Conservation (phyloP, 23 red algal genomes). For the Cyanidiococcus yangmingshanensis region DNA sequence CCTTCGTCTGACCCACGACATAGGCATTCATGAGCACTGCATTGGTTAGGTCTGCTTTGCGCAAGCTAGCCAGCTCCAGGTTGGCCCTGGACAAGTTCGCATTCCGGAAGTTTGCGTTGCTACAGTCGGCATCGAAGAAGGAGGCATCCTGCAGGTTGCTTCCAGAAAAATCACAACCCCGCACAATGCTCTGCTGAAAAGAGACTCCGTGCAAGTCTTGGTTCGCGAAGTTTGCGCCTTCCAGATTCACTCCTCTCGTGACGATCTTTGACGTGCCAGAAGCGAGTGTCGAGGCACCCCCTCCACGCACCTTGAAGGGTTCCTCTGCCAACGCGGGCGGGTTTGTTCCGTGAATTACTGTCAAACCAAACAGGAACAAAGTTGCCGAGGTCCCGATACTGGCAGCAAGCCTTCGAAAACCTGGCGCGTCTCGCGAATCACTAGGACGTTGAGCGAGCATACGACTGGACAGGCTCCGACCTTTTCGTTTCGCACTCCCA, state of each 20-base stretch:
- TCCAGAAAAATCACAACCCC: constrained; percentile 62
- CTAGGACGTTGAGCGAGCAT: too few relatives aligned
- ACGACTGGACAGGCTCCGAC: too few relatives aligned
- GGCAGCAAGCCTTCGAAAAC: too few relatives aligned
- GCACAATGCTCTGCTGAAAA: constrained; percentile 77
- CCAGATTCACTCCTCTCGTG: constrained; percentile 74
- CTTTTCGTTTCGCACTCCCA: too few relatives aligned
- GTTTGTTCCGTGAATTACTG: too few relatives aligned
- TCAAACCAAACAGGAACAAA: too few relatives aligned
- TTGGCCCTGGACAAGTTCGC: constrained; percentile 47
- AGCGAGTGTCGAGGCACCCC: constrained; percentile 52
- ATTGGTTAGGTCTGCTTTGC: constrained; percentile 57
- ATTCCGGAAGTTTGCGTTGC: constrained; percentile 54
- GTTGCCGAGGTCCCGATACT: too few relatives aligned
- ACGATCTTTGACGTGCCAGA: constrained; percentile 69
- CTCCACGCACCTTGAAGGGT: constrained; percentile 46
- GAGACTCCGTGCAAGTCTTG: constrained; percentile 64
- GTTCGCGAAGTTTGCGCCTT: constrained; percentile 55
- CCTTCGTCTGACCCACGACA: constrained; percentile 64
- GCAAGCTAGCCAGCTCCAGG: constrained; percentile 85
- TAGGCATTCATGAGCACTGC: constrained; percentile 70
- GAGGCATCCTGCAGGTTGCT: constrained; percentile 66
- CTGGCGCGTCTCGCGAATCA: too few relatives aligned
- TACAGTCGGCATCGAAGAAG: constrained; percentile 91
- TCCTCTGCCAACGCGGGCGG: constrained; percentile 1